Conservation (phyloP, 345 rosid species). For the Gossypium herbaceum region DNA sequence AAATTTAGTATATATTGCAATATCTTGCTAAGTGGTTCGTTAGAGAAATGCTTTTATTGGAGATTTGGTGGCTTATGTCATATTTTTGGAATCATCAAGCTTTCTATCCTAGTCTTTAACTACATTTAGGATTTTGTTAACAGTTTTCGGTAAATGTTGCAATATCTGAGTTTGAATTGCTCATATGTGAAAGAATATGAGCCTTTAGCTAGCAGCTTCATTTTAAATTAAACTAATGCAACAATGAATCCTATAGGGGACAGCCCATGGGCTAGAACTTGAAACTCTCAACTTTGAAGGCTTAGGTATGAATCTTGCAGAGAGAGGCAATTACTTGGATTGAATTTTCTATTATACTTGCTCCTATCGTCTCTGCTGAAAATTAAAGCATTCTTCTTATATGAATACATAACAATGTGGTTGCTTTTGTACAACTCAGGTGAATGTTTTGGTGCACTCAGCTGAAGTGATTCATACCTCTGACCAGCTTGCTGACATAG, state of each 20-base stretch:
- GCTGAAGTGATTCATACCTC: constrained; percentile 34
- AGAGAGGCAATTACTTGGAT: not conserved
- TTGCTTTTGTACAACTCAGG: constrained; percentile 33
- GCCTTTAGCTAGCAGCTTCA: not conserved
- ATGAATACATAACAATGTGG: not conserved
- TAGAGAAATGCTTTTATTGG: not conserved
- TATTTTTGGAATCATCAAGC: not conserved
- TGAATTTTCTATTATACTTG: not conserved
- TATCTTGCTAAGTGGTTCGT: not conserved
- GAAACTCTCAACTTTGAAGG: not conserved
- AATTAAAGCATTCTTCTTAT: not conserved
- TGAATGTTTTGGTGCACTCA: constrained; percentile 62
- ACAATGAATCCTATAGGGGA: not conserved
- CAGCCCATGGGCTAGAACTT: not conserved
- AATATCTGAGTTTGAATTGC: not conserved
- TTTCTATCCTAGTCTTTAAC: not conserved
- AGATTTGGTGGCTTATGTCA: not conserved
- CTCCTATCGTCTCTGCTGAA: not conserved
- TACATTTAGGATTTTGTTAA: not conserved
- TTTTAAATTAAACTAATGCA: no score
- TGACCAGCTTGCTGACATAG: constrained; percentile 14
- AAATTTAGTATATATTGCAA: not conserved
- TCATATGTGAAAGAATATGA: not conserved
- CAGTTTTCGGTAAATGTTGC: not conserved
- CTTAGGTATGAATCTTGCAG: not conserved